Evolutionary conservation across 176 grass and related monocot genomes (phyloP).

Genomic region (Avena atlantica): DNA sequence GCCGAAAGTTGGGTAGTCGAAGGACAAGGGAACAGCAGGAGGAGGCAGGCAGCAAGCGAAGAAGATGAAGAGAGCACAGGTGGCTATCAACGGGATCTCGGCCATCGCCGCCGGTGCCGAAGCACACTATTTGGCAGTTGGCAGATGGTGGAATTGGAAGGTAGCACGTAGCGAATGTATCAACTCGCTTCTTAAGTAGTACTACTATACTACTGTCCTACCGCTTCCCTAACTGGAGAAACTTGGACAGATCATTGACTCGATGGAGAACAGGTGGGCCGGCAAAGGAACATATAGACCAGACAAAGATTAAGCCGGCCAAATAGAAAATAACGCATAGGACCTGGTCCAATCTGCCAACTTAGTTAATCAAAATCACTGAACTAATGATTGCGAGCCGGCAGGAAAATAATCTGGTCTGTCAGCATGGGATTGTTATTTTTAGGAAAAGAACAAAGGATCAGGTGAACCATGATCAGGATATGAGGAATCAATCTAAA

Average conservation of each 20-base stretch:
- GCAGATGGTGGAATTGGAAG: not conserved
- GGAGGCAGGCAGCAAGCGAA: not conserved
- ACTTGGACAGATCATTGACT: not conserved
- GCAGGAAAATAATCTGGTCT: not conserved
- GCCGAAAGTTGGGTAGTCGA: slow-evolving; percentile 26
- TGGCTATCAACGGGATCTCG: not conserved
- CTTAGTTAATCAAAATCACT: slow-evolving; percentile 6
- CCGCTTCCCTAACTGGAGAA: not conserved
- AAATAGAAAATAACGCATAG: slow-evolving; percentile 14
- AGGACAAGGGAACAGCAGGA: not conserved
- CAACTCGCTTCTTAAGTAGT: not conserved
- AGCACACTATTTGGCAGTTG: not conserved
- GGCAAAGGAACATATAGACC: not conserved
- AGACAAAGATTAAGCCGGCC: slow-evolving; percentile 24
- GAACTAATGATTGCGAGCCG: not conserved
- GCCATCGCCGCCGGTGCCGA: slow-evolving; percentile 15
- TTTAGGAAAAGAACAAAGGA: slow-evolving; percentile 10
- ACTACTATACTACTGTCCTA: not conserved
- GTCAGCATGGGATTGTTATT: not conserved
- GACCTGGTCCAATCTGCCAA: not conserved
- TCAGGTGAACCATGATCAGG: not conserved
- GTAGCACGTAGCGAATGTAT: not conserved
- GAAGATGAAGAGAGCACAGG: not conserved
- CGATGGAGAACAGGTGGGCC: slow-evolving; percentile 23
- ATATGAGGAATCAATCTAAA: not conserved